phyloP scores from a whole-genome alignment of 805 yeast genomes.

The Yamadazyma scolyti region DNA sequence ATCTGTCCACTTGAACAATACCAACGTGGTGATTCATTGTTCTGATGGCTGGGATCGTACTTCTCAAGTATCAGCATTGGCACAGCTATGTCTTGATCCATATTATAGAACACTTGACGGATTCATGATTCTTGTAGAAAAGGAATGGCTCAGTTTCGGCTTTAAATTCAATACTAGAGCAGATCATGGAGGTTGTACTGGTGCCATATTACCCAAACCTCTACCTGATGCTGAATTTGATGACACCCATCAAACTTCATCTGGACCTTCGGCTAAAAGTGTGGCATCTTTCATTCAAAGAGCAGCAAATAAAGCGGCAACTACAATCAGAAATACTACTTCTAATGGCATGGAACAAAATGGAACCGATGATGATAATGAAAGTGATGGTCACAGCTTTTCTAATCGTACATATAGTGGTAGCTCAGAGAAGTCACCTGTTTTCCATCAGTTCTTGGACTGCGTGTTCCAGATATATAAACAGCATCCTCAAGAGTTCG shows the following conservation, averaged over 20 bases:
- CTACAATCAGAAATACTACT: conserved; percentile 33
- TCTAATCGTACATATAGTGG: conserved; percentile 24
- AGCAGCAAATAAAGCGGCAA: conserved; percentile 43
- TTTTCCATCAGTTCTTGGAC: conserved; percentile 92
- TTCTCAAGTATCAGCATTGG: conserved; percentile 78
- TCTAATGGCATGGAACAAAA: conserved; percentile 11
- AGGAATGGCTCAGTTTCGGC: conserved; percentile 95
- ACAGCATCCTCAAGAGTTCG: conserved; percentile 72
- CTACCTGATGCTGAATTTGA: conserved; percentile 8
- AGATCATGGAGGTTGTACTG: conserved; percentile 62
- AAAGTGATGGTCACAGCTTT: conserved; percentile 1
- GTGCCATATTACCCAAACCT: conserved; percentile 26
- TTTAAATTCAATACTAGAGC: conserved; percentile 82
- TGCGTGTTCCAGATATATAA: conserved; percentile 74
- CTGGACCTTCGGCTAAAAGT: conserved; percentile 19
- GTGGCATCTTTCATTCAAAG: conserved; percentile 36
- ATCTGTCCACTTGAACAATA: conserved; percentile 76
- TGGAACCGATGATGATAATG: neutral
- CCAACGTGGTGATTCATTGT: conserved; percentile 86
- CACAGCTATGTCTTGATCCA: conserved; percentile 88
- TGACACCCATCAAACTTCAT: conserved; percentile 7
- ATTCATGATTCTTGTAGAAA: conserved; percentile 78
- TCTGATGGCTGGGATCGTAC: conserved; percentile 99
- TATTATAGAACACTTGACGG: conserved; percentile 86
- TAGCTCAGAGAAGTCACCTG: conserved; percentile 60